A percentile compares a stretch with the other conserved stretches of the same genome.
Evolutionary conservation across 345 rosid genomes (phyloP).

Genomic region (Garcia nutans): DNA sequence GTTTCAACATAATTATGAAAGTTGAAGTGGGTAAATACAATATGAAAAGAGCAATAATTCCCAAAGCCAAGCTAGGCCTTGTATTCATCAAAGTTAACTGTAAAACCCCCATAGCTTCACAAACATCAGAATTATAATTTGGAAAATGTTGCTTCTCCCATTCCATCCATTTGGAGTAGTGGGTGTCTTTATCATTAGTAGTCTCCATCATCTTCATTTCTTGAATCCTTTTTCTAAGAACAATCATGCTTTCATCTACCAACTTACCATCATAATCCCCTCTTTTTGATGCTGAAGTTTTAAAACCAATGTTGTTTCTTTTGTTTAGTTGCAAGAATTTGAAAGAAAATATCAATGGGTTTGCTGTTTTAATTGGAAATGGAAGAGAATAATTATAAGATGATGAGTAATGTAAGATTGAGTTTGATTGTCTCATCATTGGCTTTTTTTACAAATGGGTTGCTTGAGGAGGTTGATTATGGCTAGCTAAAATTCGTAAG

Average conservation of each 20-base stretch:
- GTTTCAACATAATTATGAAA: neutral
- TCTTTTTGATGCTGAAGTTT: neutral
- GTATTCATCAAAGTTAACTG: conserved; percentile 5
- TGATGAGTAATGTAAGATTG: neutral
- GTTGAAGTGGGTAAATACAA: neutral
- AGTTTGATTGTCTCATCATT: too few species aligned
- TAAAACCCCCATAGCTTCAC: conserved; percentile 2
- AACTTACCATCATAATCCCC: neutral
- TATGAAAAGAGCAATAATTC: neutral
- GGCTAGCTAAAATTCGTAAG: too few species aligned
- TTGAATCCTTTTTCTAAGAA: conserved; percentile 8
- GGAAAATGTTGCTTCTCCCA: conserved; percentile 14
- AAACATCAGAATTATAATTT: neutral
- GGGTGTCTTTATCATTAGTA: neutral
- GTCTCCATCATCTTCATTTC: conserved; percentile 13
- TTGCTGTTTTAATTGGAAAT: neutral
- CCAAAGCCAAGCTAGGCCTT: conserved; percentile 3
- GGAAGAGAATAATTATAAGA: neutral
- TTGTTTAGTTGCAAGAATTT: neutral
- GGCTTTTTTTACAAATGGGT: too few species aligned
- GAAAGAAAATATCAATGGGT: neutral
- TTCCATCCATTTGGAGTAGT: conserved; percentile 2
- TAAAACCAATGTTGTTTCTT: neutral
- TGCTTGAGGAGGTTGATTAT: too few species aligned
- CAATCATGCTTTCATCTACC: conserved; percentile 15